These are phyloP conservation scores for Candida silvicultrix DNA, from an alignment of 805 yeast species.

Conservation along the genomic window DNA sequence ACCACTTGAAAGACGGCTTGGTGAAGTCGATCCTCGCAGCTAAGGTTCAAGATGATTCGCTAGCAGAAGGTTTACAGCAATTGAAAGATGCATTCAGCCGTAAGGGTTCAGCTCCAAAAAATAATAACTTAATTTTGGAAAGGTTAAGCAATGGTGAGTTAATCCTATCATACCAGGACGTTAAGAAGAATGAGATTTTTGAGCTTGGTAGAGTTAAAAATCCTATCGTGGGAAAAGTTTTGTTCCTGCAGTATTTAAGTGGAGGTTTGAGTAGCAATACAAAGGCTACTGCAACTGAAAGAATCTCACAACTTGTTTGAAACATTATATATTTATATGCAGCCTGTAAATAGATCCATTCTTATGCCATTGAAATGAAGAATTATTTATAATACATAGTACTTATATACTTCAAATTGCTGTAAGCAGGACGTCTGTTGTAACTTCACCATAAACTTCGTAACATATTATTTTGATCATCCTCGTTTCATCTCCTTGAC, in stretches of 20 bases:
- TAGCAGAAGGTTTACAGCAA: slow-evolving; percentile 63
- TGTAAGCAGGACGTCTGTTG: no score
- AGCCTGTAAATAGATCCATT: no score
- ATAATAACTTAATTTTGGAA: slow-evolving; percentile 60
- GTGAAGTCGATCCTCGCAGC: slow-evolving; percentile 71
- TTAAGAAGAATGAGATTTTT: slow-evolving; percentile 26
- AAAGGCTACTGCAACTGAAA: slow-evolving; percentile 35
- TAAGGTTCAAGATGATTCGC: slow-evolving; percentile 38
- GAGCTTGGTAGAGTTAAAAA: slow-evolving; percentile 55
- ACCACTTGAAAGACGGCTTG: slow-evolving; percentile 85
- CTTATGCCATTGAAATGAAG: no score
- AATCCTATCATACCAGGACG: slow-evolving; percentile 35
- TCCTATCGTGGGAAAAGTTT: slow-evolving; percentile 57
- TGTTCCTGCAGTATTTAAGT: slow-evolving; percentile 71
- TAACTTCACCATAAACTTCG: no score
- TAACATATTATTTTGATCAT: no score
- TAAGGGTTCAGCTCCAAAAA: slow-evolving; percentile 70
- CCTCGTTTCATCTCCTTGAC: no score
- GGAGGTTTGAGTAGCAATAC: slow-evolving; percentile 65
- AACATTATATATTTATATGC: no score
- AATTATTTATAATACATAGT: no score
- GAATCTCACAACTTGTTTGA: slow-evolving; percentile 21
- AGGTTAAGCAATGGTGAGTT: slow-evolving; percentile 42
- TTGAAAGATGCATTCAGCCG: slow-evolving; percentile 54
- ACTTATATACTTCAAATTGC: no score